Base-by-base conservation (phyloP, 2,329 filamentous ascomycete genomes). In the Colletotrichum viniferum region DNA sequence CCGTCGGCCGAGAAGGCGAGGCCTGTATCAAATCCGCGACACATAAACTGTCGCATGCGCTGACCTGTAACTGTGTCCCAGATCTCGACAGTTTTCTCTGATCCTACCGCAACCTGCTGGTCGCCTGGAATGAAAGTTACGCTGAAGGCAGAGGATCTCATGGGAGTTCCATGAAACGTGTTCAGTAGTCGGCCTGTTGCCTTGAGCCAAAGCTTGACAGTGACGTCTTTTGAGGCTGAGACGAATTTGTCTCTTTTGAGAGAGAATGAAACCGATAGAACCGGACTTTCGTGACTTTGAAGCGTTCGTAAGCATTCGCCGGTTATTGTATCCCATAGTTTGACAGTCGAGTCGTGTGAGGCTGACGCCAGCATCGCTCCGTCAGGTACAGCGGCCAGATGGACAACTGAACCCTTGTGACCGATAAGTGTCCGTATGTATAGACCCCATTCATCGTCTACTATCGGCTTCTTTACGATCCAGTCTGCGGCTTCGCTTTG, bases 211-310 rank as follows among this genome's bases (percentile, higher is more conserved):
- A 43, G 16, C 16, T 18, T 3, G 2, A 5, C 14, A 38, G 3
- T 2, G 3, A 6, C 34, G 8, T 38, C 13, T 0, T 1, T 8
- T 0, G 34, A 16, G 6, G 7, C 36, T 1, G 36, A 38, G 0
- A 2, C 36, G 7, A 38, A 7, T 7, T 2, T 38, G 16, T 38
- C 7, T 38, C 36, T 16, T 10, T 9, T 10, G 36, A 0, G 9
- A 60, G 56, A 60, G 26, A 28, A 60, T n/a, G 8, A 13, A 32
- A 28, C 7, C 5, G 9, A 24, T 3, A 1, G 4, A n/a, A 30
- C 55, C 4, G 0, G 0, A 13, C 1, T 2, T 8, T 0, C 0
- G 24, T 26, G 21, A 4, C 12, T 5, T 30, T 30, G 10, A 2
- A 58, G 14, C 18, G 56, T 60, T 28, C 24, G 26, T 28, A 60